Conservation (phyloP, 2,329 filamentous ascomycete genomes). For the Tolypocladium tundrense region DNA sequence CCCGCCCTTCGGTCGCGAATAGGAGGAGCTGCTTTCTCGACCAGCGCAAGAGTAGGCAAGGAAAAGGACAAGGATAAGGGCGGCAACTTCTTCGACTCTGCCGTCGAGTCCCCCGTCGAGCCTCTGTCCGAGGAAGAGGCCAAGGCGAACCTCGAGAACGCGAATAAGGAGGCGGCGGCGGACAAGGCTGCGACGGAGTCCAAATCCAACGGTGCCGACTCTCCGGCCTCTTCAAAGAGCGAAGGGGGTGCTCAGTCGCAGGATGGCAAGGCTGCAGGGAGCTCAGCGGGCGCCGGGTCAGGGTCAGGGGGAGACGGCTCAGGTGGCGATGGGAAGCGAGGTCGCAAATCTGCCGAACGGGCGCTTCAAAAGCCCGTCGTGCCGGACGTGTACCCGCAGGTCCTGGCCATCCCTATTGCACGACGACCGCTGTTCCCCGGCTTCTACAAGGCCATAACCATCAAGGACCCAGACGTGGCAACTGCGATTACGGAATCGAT, state of each 20-base stretch:
- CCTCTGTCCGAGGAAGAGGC: slow-evolving; percentile 42
- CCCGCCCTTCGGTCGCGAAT: slow-evolving; percentile 16
- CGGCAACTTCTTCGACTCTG: slow-evolving; percentile 39
- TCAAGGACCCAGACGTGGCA: slow-evolving; percentile 84
- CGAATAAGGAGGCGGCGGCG: slow-evolving; percentile 28
- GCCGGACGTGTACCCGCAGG: slow-evolving; percentile 92
- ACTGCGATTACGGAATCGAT: slow-evolving; percentile 93
- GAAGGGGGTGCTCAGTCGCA: slow-evolving; percentile 23
- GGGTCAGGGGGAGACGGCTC: slow-evolving; percentile 42
- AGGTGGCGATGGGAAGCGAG: slow-evolving; percentile 54
- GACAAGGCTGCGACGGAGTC: slow-evolving; percentile 38
- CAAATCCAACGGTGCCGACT: slow-evolving; percentile 30
- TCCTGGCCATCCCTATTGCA: slow-evolving; percentile 93
- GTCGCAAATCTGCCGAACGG: slow-evolving; percentile 61
- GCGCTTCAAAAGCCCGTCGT: slow-evolving; percentile 79
- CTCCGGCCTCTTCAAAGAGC: slow-evolving; percentile 34
- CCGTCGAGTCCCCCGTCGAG: slow-evolving; percentile 29
- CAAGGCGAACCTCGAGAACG: slow-evolving; percentile 39
- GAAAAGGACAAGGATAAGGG: slow-evolving; percentile 29
- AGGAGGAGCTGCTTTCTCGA: slow-evolving; percentile 24
- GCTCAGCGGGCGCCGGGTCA: slow-evolving; percentile 45
- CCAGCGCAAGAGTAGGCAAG: slow-evolving; percentile 21
- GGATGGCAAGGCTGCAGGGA: slow-evolving; percentile 44
- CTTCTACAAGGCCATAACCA: slow-evolving; percentile 98
- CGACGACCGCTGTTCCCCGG: slow-evolving; percentile 91